phyloP scores from a whole-genome alignment of 257 asterid species.

The Solanum rostratum region DNA sequence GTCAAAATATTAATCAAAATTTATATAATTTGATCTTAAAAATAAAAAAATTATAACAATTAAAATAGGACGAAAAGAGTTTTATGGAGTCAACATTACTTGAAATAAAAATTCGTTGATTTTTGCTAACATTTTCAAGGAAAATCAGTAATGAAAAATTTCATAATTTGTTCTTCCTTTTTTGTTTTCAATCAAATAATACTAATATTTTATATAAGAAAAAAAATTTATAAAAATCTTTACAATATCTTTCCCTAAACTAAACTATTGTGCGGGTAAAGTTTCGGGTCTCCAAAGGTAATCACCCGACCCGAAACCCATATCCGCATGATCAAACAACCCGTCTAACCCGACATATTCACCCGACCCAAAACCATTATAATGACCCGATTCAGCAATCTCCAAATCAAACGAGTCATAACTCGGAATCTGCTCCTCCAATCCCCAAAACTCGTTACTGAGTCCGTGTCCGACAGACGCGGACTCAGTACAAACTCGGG shows the following conservation, averaged over 20 bases:
- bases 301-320: constrained; percentile 21
- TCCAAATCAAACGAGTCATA: constrained; percentile 38
- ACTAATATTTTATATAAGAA: neutral
- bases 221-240: neutral
- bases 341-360: constrained; percentile 33
- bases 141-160: neutral
- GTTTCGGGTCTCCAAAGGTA: constrained; percentile 32
- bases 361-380: neutral
- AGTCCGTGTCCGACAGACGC: neutral
- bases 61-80: no score
- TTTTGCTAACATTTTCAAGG: neutral
- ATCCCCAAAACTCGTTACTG: constrained; percentile 30
- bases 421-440: constrained; percentile 14
- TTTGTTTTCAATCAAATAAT: neutral
- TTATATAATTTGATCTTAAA: no score
- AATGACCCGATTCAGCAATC: constrained; percentile 4
- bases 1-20: no score
- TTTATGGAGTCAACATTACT: neutral
- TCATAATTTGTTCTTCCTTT: neutral
- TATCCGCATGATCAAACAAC: constrained; percentile 32
- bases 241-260: neutral
- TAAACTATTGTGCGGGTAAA: constrained; percentile 44
- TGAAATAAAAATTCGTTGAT: neutral
- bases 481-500: constrained; percentile 18
- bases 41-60: no score